A percentile compares a stretch with the other conserved stretches of the same genome.
phyloP scores from a whole-genome alignment of 1,284 basidiomycete species.

The Inonotus obliquus region DNA sequence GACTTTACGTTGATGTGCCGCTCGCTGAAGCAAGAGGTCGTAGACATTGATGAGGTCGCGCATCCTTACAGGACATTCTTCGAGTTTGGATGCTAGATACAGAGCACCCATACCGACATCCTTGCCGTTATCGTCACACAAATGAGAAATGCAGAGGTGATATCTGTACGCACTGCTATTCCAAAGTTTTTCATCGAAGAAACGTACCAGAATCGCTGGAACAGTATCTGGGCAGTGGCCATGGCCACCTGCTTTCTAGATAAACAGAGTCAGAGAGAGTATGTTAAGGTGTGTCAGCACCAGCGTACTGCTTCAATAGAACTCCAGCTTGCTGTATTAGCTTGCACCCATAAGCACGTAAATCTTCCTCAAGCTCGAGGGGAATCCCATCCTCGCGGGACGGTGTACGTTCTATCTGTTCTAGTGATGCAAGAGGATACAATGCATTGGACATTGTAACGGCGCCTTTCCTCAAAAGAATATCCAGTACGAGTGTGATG shows the following conservation, averaged over 20 bases:
- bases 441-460: constrained; percentile 50
- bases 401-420: constrained; percentile 76
- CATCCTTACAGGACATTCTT: constrained; percentile 89
- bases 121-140: constrained; percentile 35
- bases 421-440: constrained; percentile 80
- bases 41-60: constrained; percentile 94
- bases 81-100: constrained; percentile 93
- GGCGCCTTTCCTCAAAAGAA: not conserved
- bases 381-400: constrained; percentile 83
- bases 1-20: constrained; percentile 35
- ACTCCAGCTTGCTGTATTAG: constrained; percentile 94
- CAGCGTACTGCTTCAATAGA: constrained; percentile 76
- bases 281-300: not conserved
- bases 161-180: constrained; percentile 61
- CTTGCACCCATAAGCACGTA: constrained; percentile 85
- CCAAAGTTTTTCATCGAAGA: constrained; percentile 92
- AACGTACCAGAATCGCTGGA: constrained; percentile 96
- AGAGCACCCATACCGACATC: constrained; percentile 92
- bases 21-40: constrained; percentile 75
- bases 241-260: constrained; percentile 88
- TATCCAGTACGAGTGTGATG: too few species aligned
- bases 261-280: constrained; percentile 8
- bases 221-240: constrained; percentile 93
- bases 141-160: not conserved
- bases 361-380: constrained; percentile 75